Evolutionary conservation across 257 asterid genomes (phyloP), one percentile per base, ranked within the genome.

Genomic region (Anisodus acutangulus): DNA sequence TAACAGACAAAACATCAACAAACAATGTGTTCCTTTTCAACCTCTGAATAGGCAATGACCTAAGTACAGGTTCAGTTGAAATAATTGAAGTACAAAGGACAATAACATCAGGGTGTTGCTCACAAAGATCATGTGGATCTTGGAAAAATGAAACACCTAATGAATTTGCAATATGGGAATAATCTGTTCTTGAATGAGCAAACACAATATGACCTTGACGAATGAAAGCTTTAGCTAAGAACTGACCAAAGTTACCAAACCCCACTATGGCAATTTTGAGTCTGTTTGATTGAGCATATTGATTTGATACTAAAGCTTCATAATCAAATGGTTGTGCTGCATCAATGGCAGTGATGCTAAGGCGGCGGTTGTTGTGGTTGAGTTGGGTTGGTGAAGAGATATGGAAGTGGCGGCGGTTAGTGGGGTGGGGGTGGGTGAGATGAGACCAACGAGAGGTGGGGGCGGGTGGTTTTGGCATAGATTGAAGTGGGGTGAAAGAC

Each of bases 211-310:
- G 97, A 0, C 96, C 97, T 74, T 89, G 97, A 15, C 87, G 90
- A 72, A 92, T 37, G 86, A 94, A 92, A 2, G 95, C 89, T 84
- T 89, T 92, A 39, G 97, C 92, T 2, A 94, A 92, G 72, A 93
- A 94, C 70, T 91, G 97, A 8, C 98, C 98, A 85, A 94, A 94
- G 81, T 94, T 94, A 0, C 98, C 98, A 85, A 93, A 94, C 13
- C 98, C 98, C 9, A 94, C 63, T 0, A 94, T 88, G 37, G 91
- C 98, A 10, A 94, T 91, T 53, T 90, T 93, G 53, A 93, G 95
- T 84, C 80, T 90, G 1, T 89, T 80, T 45, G 94, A 91, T 55
- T 93, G 93, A 4, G 67, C 43, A 74, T 87, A 88, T 35, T 90
- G 90, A 79, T 84, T 55, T 69, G 88, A 82, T 9, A 89, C 84